These are phyloP conservation scores for Rhodocollybia butyracea DNA, from an alignment of 768 basidiomycete genomes.

Conservation along the genomic window DNA sequence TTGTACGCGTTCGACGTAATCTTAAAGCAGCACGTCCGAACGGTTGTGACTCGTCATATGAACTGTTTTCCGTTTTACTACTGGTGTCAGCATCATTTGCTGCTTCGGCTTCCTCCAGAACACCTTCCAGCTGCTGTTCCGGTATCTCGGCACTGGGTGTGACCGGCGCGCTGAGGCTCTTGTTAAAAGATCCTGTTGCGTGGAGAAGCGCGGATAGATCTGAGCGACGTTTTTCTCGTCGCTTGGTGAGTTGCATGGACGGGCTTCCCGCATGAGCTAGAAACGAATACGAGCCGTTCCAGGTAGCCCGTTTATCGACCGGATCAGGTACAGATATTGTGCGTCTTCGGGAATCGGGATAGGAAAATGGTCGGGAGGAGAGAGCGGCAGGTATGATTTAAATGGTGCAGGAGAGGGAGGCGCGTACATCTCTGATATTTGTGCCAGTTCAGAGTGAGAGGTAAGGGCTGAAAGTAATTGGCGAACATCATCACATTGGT, in stretches of 20 bases:
- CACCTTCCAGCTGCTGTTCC: not conserved
- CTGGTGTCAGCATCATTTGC: not conserved
- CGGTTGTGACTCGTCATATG: constrained; percentile 33
- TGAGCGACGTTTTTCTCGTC: constrained; percentile 51
- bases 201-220: constrained; percentile 50
- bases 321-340: constrained; percentile 22
- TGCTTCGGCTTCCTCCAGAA: constrained; percentile 5
- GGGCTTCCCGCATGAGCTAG: constrained; percentile 48
- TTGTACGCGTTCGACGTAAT: constrained; percentile 51
- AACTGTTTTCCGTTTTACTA: not conserved
- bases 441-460: constrained; percentile 65
- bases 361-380: constrained; percentile 43
- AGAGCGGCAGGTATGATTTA: constrained; percentile 19
- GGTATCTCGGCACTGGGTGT: constrained; percentile 18
- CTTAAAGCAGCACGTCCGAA: constrained; percentile 66
- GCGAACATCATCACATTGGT: constrained; percentile 79
- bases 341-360: constrained; percentile 30
- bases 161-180: constrained; percentile 40
- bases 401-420: constrained; percentile 59
- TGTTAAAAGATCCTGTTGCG: constrained; percentile 17
- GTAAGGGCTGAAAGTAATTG: constrained; percentile 76
- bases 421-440: constrained; percentile 86
- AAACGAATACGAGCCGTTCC: constrained; percentile 66
- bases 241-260: constrained; percentile 37
- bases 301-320: constrained; percentile 61